A percentile compares a stretch with the other conserved stretches of the same genome.
Evolutionary conservation across 2,329 filamentous ascomycete species (phyloP).

Genomic region (Colletotrichum sp.): DNA sequence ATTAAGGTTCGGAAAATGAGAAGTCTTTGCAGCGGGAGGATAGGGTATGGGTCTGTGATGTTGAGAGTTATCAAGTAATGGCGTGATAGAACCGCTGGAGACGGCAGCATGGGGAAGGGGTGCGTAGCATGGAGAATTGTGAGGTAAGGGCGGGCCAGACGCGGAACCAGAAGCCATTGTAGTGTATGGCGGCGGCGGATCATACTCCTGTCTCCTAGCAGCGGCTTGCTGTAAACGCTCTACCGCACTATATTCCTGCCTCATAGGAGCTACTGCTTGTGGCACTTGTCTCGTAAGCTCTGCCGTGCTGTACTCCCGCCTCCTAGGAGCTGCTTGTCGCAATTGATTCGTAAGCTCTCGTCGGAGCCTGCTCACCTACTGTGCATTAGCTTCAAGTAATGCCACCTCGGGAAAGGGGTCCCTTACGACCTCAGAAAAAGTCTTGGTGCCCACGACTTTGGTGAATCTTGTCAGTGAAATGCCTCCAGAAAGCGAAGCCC

Average conservation of each 20-base stretch:
- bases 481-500: not conserved
- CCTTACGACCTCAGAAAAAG: not conserved
- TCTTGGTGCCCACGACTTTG: not conserved
- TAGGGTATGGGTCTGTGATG: no score
- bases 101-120: no score
- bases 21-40: not conserved
- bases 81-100: no score
- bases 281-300: not conserved
- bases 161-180: no score
- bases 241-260: not conserved
- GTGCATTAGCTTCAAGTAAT: not conserved
- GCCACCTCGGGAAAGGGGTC: accelerated
- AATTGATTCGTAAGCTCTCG: not conserved
- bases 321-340: not conserved
- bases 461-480: not conserved
- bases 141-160: no score
- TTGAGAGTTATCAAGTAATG: no score
- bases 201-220: no score
- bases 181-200: no score
- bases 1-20: not conserved
- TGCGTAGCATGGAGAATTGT: no score
- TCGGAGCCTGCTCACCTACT: not conserved
- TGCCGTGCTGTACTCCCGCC: not conserved
- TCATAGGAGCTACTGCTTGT: not conserved
- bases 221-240: no score